Evolutionary conservation across 2,329 filamentous ascomycete genomes (phyloP), one percentile per base, ranked within the genome.

Genomic region (Botrytis cinerea): DNA sequence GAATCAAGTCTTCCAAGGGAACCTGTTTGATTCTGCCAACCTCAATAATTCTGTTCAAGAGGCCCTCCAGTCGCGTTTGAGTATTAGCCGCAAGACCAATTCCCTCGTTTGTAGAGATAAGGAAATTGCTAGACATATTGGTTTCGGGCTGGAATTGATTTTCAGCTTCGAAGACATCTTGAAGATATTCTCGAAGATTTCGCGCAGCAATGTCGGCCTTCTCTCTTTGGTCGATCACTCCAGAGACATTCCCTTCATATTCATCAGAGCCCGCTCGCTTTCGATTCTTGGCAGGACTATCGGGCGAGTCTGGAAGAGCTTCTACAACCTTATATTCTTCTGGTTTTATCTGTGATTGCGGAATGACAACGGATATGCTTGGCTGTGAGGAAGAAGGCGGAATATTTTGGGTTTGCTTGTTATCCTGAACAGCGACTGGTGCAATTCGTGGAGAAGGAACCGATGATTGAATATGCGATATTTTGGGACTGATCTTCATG

Each of bases 191-290:
- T 73, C 92, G 88, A 20, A 99, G 84, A 72, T 91, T 90, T 71
- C 91, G 84, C 63, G 95, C 86, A 61, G 93, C 92, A 18, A 89
- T 87, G 78, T 97, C 91, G 7, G 92, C 92, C 79, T 94, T 91
- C 78, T 97, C 91, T 69, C 92, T 91, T 81, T 97, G 93, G 79
- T 97, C 94, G 3, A 94, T 84, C 60, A 89, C 89, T 62, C 91
- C 83, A 25, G 88, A 86, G 32, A 91, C 84, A 4, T 88, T 82
- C 68, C 87, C 88, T 72, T 88, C 87, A 20, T 87, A 86, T 12
- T 85, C 86, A 68, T 87, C 84, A 32, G 83, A 81, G 35, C 84
- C 83, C 38, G 85, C 84, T 54, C 83, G 82, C 74, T 88, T 90
- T 73, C 86, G 81, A 78, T 89, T 91, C 76, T 75, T 77, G 9